Evolutionary conservation across 176 grass and related monocot species (phyloP).

Genomic region (Triticum monococcum): DNA sequence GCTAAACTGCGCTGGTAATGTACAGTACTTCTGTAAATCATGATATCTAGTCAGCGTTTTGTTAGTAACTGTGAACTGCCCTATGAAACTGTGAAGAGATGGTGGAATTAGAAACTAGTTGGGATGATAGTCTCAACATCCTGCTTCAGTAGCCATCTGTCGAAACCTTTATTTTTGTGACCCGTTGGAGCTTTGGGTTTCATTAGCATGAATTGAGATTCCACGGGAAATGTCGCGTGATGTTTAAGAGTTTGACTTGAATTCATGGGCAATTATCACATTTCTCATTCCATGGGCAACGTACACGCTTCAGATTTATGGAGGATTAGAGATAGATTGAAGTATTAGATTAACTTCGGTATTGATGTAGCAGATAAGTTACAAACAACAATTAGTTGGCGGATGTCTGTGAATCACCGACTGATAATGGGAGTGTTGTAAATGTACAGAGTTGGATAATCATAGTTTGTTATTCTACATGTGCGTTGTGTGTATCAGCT

Average conservation of each 20-base stretch:
- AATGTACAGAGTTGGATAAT: background rate
- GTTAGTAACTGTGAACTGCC: background rate
- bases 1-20: background rate
- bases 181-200: background rate
- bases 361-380: background rate
- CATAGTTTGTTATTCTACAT: background rate
- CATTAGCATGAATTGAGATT: background rate
- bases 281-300: background rate
- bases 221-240: background rate
- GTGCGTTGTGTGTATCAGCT: background rate
- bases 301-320: background rate
- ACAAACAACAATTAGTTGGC: background rate
- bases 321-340: background rate
- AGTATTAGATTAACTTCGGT: background rate
- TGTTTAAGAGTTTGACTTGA: background rate
- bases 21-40: background rate
- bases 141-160: background rate
- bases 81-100: background rate
- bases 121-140: background rate
- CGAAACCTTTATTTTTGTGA: background rate
- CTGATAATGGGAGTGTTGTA: background rate
- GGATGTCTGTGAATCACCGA: background rate
- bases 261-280: background rate
- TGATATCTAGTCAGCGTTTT: background rate
- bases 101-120: background rate